Evolutionary conservation across 2,329 filamentous ascomycete species (phyloP).

Genomic region (Aspergillus pseudoterreus): DNA sequence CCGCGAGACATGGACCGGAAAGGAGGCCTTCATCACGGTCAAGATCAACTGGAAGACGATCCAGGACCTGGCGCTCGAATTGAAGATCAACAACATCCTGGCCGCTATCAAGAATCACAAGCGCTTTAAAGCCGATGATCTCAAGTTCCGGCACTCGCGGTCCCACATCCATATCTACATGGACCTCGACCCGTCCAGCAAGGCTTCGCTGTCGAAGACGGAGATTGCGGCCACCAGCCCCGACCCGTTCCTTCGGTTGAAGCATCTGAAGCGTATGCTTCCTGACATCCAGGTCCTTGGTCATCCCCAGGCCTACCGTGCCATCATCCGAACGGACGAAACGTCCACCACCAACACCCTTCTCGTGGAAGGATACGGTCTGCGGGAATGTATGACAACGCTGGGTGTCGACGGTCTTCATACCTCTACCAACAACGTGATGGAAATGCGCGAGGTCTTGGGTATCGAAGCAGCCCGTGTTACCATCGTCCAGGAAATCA

Average conservation of each 20-base stretch:
- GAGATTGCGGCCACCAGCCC: conserved; percentile 41
- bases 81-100: conserved; percentile 69
- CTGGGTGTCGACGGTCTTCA: conserved; percentile 78
- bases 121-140: conserved; percentile 66
- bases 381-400: conserved; percentile 86
- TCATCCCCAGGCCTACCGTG: conserved; percentile 78
- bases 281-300: conserved; percentile 84
- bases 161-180: conserved; percentile 71
- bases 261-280: conserved; percentile 77
- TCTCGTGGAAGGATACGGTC: conserved; percentile 87
- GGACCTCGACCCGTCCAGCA: conserved; percentile 39
- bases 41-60: conserved; percentile 78
- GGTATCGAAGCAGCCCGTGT: conserved; percentile 91
- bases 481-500: conserved; percentile 87
- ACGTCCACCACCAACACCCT: conserved; percentile 67
- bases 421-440: conserved; percentile 78
- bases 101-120: conserved; percentile 74
- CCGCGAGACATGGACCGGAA: conserved; percentile 82
- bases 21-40: conserved; percentile 72
- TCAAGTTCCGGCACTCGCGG: conserved; percentile 52
- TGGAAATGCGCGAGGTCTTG: conserved; percentile 82
- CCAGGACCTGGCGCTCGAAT: conserved; percentile 74
- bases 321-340: conserved; percentile 81
- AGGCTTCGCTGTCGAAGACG: conserved; percentile 37
- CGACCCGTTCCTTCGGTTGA: conserved; percentile 60